Evolutionary conservation across 1,139 yeast genomes (phyloP).

Genomic region (Debaryomyces psychrophilus): DNA sequence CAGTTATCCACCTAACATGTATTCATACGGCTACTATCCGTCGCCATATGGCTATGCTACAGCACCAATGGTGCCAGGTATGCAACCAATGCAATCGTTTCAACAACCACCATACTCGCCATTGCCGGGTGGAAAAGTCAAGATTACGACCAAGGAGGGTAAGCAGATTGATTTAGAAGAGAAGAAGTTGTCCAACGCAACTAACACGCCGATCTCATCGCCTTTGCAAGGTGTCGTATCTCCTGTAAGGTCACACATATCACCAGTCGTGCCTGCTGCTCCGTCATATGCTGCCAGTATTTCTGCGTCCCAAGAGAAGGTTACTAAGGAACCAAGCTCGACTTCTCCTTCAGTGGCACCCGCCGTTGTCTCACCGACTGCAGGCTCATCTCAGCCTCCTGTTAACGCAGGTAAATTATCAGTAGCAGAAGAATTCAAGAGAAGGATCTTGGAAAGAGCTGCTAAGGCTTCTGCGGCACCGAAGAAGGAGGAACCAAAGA

Average conservation of each 20-base stretch:
- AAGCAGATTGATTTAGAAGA: constrained; percentile 50
- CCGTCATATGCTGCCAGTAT: constrained; percentile 18
- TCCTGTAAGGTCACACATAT: constrained; percentile 17
- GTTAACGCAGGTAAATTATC: constrained; percentile 15
- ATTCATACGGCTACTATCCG: constrained; percentile 27
- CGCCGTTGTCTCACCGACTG: constrained; percentile 21
- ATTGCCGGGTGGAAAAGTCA: constrained; percentile 28
- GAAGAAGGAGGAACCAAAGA: constrained; percentile 14
- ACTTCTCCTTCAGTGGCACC: constrained; percentile 20
- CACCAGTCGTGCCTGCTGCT: constrained; percentile 19
- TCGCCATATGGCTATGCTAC: constrained; percentile 18
- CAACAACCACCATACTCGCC: constrained; percentile 17
- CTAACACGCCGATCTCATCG: constrained; percentile 22
- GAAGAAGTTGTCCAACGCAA: constrained; percentile 28
- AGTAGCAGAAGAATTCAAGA: constrained; percentile 28
- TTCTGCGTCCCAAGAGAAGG: constrained; percentile 9
- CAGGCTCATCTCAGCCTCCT: constrained; percentile 20
- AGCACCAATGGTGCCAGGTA: constrained; percentile 19
- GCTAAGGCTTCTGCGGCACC: constrained; percentile 16
- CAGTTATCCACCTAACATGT: constrained; percentile 21
- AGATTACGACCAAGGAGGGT: constrained; percentile 52
- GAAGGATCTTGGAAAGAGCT: constrained; percentile 17
- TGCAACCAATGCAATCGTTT: constrained; percentile 17
- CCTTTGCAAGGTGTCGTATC: constrained; percentile 20
- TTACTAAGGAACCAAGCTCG: constrained; percentile 11